Percentiles rank a stretch among this genome's conserved stretches.
These are phyloP conservation scores for Boletus rufocinnamomeus DNA, from an alignment of 768 basidiomycete genomes.

Conservation along the genomic window DNA sequence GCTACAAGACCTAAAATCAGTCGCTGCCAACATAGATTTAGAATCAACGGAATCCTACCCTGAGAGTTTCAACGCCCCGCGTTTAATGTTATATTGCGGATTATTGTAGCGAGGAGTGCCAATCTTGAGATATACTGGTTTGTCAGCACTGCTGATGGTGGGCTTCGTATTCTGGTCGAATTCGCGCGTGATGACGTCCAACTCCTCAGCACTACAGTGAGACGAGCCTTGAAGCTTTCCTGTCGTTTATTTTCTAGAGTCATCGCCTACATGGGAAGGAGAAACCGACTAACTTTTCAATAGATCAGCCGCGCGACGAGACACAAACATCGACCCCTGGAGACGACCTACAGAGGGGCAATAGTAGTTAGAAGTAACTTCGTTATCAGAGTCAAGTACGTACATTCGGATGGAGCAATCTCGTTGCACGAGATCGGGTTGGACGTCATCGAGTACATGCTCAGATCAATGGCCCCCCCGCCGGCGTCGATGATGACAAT, in stretches of 20 bases:
- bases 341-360: constrained; percentile 38
- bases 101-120: constrained; percentile 6
- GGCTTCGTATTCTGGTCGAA: constrained; percentile 14
- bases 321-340: constrained; percentile 51
- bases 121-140: constrained; percentile 4
- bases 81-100: constrained; percentile 2
- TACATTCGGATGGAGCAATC: constrained; percentile 34
- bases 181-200: background rate
- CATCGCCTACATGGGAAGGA: background rate
- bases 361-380: background rate
- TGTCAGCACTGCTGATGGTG: background rate
- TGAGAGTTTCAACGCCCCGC: constrained; percentile 7
- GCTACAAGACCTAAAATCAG: background rate
- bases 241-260: background rate
- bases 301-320: constrained; percentile 37
- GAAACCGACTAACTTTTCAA: constrained; percentile 33
- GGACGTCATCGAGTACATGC: constrained; percentile 33
- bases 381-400: background rate
- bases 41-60: constrained; percentile 1
- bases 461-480: constrained; percentile 40
- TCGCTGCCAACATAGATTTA: background rate
- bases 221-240: constrained; percentile 8
- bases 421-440: constrained; percentile 33
- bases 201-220: background rate
- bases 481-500: constrained; percentile 48